Evolutionary conservation across 106 monocot species (phyloP).

Genomic region (Phalaenopsis aphrodite): DNA sequence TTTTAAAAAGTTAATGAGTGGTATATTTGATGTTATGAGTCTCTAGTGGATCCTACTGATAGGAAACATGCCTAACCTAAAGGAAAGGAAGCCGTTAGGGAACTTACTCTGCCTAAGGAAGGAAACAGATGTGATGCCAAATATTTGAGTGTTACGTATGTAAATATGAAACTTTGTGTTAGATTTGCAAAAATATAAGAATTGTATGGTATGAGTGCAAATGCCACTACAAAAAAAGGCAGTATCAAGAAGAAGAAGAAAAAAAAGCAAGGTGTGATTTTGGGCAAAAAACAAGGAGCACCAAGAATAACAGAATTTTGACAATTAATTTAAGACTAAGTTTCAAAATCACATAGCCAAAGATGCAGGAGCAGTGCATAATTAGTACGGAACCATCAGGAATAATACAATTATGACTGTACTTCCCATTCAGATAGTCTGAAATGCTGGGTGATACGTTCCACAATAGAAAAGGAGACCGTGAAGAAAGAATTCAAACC

Average conservation of each 20-base stretch:
- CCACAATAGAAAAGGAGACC: neutral
- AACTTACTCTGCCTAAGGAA: no score
- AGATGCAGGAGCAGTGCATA: neutral
- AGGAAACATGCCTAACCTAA: no score
- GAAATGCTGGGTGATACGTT: neutral
- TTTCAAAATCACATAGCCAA: neutral
- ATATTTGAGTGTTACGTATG: no score
- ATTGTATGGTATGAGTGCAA: no score
- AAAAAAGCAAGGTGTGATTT: neutral
- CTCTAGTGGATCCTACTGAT: no score
- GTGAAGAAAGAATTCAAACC: constrained; percentile 30
- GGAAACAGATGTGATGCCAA: no score
- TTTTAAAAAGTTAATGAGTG: neutral
- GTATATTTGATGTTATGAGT: no score
- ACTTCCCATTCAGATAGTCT: neutral
- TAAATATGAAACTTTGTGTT: no score
- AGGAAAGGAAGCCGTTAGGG: no score
- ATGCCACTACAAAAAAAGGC: no score
- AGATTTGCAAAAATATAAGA: no score
- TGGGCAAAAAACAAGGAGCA: neutral
- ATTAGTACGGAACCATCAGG: neutral
- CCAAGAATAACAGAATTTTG: neutral
- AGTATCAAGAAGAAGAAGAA: neutral
- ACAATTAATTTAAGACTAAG: neutral
- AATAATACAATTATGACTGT: neutral